Conservation (phyloP, 2,329 filamentous ascomycete genomes). For the Fusarium penzigii region DNA sequence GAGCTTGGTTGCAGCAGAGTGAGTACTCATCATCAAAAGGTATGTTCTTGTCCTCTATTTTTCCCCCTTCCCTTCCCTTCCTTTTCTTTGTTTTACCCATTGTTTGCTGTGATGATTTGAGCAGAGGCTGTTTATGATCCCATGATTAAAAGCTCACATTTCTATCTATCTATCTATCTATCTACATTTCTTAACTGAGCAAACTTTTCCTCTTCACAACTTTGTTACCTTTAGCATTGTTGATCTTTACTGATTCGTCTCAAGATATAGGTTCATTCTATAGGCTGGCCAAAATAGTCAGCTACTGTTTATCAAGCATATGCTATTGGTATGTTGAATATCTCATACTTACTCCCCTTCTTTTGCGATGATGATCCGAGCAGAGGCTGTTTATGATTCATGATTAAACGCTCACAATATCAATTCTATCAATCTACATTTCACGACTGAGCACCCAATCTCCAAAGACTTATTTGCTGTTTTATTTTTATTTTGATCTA, state of each 20-base stretch:
- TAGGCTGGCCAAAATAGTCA: neutral
- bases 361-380: constrained; percentile 42
- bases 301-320: neutral
- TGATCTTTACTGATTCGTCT: neutral
- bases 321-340: constrained; percentile 1
- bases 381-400: constrained; percentile 52
- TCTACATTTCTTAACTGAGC: neutral
- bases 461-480: neutral
- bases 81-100: neutral
- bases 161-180: constrained; percentile 22
- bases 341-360: constrained; percentile 1
- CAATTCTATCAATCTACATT: constrained; percentile 28
- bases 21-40: constrained; percentile 19
- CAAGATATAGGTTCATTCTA: neutral
- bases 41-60: constrained; percentile 20
- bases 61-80: neutral
- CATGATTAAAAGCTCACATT: constrained; percentile 37
- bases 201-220: neutral
- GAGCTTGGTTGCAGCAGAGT: constrained; percentile 10
- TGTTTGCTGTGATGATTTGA: constrained; percentile 42
- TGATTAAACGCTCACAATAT: constrained; percentile 40
- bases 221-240: neutral
- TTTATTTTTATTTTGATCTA: neutral
- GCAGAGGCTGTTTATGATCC: constrained; percentile 49
- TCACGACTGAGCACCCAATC: constrained; percentile 4